Evolutionary conservation across 2,329 filamentous ascomycete species (phyloP), one percentile per base, ranked within the genome.

Genomic region (Talaromyces sp.): DNA sequence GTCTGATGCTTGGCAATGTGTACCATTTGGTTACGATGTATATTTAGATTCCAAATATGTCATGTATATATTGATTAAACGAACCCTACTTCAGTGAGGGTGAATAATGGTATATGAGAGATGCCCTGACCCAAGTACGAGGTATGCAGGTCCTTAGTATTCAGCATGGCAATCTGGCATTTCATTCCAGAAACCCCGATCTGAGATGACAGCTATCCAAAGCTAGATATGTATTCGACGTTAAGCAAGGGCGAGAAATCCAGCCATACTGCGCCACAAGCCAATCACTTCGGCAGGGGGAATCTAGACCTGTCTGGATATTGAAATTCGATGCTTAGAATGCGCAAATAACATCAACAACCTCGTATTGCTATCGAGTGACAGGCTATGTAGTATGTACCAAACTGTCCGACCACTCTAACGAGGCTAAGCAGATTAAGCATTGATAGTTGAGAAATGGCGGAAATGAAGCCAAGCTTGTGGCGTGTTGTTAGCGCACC

Each of bases 391-490:
- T 31, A 52, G 16, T 33, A 33, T 52, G 24, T 31, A 52, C 27
- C 47, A 52, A 31, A 31, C 24, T 27, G n/a, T 2, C 31, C 16
- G 48, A 19, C 13, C 14, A n/a, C 14, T 52, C 9, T 11, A 14
- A 37, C 47, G 14, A 59, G 56, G 10, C 57, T 60, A 60, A 47
- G 14, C 24, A 43, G 35, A 60, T 45, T 39, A 60, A 60, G 41
- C 57, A 60, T 60, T 43, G 39, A 45, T 60, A 33, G 37, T 22
- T 22, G 27, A 33, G 48, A 39, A 50, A 19, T 24, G 37, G 59
- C 45, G 56, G 56, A 59, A 45, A 62, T 43, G 48, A 45, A 41
- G 60, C 60, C 47, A 56, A 45, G 60, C 60, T 19, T 45, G 60
- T 62, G 60, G 60, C 60, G 47, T 13, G 60, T 4, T 35, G 39